phyloP scores from a whole-genome alignment of 2,329 filamentous ascomycete genomes.

The Cercospora zeina region DNA sequence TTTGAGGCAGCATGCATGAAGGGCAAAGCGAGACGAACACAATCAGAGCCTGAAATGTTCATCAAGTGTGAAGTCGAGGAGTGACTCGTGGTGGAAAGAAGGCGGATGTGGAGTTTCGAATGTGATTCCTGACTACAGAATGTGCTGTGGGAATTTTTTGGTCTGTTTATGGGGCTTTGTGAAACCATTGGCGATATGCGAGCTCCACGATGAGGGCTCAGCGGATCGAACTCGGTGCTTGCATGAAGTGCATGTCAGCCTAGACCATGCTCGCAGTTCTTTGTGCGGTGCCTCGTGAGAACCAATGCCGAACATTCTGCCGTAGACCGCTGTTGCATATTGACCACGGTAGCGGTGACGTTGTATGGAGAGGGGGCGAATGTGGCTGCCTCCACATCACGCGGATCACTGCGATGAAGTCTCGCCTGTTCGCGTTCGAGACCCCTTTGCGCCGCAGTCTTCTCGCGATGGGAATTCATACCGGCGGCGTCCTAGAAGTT shows the following conservation, averaged over 20 bases:
- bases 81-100: background rate
- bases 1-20: background rate
- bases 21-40: background rate
- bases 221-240: background rate
- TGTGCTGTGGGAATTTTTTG: background rate
- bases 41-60: background rate
- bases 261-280: background rate
- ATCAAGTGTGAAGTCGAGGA: background rate
- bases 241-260: background rate
- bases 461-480: no score
- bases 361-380: no score
- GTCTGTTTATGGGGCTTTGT: background rate
- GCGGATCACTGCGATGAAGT: no score
- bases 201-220: background rate
- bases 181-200: background rate
- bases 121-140: background rate
- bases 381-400: no score
- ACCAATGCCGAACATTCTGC: background rate
- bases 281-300: background rate
- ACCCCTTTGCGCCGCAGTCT: no score
- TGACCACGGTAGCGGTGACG: no score
- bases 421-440: no score
- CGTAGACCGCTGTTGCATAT: background rate
- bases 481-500: no score
- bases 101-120: background rate